Base-by-base conservation (phyloP, 2,329 filamentous ascomycete species). In the Claviceps sp. region DNA sequence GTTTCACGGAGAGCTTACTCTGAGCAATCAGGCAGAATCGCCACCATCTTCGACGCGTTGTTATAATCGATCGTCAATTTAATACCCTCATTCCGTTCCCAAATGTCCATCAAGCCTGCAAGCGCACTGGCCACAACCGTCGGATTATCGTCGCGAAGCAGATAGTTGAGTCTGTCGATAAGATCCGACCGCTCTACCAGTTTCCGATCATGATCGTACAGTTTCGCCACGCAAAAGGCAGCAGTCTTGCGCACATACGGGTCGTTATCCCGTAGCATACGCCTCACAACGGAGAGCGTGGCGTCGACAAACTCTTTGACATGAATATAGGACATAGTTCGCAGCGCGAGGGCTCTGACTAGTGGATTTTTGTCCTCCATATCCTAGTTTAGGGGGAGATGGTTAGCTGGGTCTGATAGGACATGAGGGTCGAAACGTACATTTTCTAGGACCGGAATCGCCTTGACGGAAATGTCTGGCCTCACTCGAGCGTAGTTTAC, bases 171-270 rank as follows among this genome's bases (percentile, higher is more conserved):
- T 56, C 85, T 79, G 63, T 96, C 90, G 60, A 98, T 97, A 49
- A 98, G 74, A 65, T 95, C 89, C 18, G 90, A 95, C 47, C 74
- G 76, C 70, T 98, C 93, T 4, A 98, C 89, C 70, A 95, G 81
- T 60, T 85, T 79, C 65, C 84, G 83, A 69, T 98, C 91, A 64
- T 98, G 93, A 63, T 98, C 93, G 70, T 98, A 98, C 43, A 98
- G 78, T 70, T 98, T 98, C 37, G 93, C 91, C 44, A 98, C 93
- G 61, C 87, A 94, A 66, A 94, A 95, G 2, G 91, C 90, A 2
- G 93, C 91, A 2, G 93, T 97, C 69, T 98, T 98, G 59, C 93
- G 88, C 26, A 98, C 93, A 65, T 98, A 98, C 2, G 93, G 91
- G 65, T 98, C 93, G 44, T 81, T 66, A 64, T 98, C 93, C 64